These are phyloP conservation scores for Ascochyta koolunga DNA, from an alignment of 2,329 filamentous ascomycete species.

Conservation along the genomic window DNA sequence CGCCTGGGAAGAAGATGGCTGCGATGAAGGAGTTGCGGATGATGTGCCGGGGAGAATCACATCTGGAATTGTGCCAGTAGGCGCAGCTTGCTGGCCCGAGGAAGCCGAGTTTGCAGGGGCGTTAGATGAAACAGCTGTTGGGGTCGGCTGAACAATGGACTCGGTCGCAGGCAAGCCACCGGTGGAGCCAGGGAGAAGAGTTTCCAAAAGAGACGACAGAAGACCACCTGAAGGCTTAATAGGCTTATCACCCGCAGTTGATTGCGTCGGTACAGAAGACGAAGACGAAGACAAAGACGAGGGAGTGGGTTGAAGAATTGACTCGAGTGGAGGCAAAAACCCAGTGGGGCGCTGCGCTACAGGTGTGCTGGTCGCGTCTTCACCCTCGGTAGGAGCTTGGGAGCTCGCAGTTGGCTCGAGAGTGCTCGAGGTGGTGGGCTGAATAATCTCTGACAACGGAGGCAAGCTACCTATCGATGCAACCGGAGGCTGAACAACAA, in stretches of 20 bases:
- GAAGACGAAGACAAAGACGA: constrained; percentile 6
- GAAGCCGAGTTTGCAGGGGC: constrained; percentile 1
- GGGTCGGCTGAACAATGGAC: constrained; percentile 5
- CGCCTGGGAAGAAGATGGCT: constrained; percentile 5
- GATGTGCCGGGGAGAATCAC: constrained; percentile 25
- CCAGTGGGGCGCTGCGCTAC: constrained; percentile 19
- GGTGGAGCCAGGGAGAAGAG: constrained; percentile 16
- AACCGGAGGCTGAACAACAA: neutral
- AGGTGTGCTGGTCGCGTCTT: neutral
- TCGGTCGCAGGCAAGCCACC: constrained; percentile 11
- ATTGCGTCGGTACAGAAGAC: constrained; percentile 23
- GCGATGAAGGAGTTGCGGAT: constrained; percentile 12
- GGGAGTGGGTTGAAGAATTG: constrained; percentile 3
- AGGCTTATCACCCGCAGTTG: constrained; percentile 4
- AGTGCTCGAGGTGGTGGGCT: constrained; percentile 4
- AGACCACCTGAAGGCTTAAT: constrained; percentile 11
- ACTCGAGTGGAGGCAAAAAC: neutral
- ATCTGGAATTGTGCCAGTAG: constrained; percentile 22
- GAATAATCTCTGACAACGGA: neutral
- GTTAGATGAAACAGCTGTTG: neutral
- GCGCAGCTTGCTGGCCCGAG: constrained; percentile 15
- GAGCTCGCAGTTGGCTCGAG: neutral
- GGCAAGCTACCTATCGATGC: constrained; percentile 23
- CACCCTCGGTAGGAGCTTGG: constrained; percentile 1
- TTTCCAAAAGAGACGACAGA: constrained; percentile 7